Evolutionary conservation across 202 grass and related monocot genomes (phyloP), one percentile per base, ranked within the genome.

Genomic region (Panicum hallii): DNA sequence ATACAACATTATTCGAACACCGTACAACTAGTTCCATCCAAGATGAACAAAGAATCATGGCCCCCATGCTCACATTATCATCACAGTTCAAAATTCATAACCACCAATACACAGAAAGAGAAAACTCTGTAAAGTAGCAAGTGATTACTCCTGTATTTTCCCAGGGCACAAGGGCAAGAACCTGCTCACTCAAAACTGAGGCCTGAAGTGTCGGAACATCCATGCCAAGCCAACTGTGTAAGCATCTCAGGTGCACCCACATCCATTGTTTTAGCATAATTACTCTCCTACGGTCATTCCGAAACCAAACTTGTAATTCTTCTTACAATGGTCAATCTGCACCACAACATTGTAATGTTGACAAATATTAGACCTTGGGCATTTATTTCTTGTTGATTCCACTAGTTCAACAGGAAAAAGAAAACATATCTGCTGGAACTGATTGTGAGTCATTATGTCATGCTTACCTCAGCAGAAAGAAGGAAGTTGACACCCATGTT

Each of bases 401-500:
- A 44, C 23, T 46, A 75, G 22, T 60, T 13, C 14, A 19, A 4
- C 8, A 1, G 42, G n/a, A 44, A 41, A 26, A 68, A 36, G 23
- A 53, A 43, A 81, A 68, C 26, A 77, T 13, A 13, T 65, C 2
- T 62, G 28, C 43, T 46, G 19, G 4, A 79, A 79, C 1, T 9
- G 67, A 40, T 45, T 78, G 63, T 34, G 77, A 83, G 7, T 45
- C 20, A 43, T 41, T 43, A 78, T 79, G 10, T 40, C 9, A 34
- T 55, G 63, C 83, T 79, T 76, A 94, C 97, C 93, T 97, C 97
- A 48, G 93, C 93, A 72, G 97, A 99, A 85, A 99, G 90, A 89
- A 99, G 78, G 81, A 99, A 94, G 83, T 96, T 99, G 28, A 99
- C 91, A 53, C 97, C 97, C 97, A 99, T 99, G 88, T 97, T 99